phyloP scores from a whole-genome alignment of 257 asterid species.

The Lantana camara region DNA sequence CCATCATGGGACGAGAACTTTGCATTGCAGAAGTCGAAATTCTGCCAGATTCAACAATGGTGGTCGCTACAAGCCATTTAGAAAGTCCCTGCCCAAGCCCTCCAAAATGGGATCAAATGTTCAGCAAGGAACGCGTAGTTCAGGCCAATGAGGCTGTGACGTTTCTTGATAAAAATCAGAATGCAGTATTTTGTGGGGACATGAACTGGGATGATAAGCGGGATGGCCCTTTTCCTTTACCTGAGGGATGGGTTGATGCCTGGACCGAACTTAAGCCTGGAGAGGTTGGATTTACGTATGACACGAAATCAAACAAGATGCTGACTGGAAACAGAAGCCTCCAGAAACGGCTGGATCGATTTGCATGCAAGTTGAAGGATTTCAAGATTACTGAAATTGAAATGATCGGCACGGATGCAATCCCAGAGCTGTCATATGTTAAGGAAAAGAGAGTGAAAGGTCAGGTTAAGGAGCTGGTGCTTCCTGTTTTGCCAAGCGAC shows the following conservation, averaged over 20 bases:
- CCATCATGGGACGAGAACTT: constrained; percentile 84
- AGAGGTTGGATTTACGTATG: constrained; percentile 86
- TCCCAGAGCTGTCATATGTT: constrained; percentile 53
- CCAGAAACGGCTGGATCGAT: constrained; percentile 81
- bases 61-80: constrained; percentile 87
- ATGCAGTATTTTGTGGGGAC: constrained; percentile 89
- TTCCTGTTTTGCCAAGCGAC: constrained; percentile 95
- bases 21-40: constrained; percentile 66
- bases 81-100: constrained; percentile 95
- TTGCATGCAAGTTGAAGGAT: constrained; percentile 68
- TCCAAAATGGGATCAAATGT: constrained; percentile 95
- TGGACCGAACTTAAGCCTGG: constrained; percentile 75
- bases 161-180: constrained; percentile 51
- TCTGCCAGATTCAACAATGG: constrained; percentile 42
- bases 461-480: constrained; percentile 58
- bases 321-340: constrained; percentile 63
- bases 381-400: constrained; percentile 53
- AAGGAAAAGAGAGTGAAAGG: constrained; percentile 78
- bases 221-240: constrained; percentile 82
- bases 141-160: constrained; percentile 85
- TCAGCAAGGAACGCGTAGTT: constrained; percentile 80
- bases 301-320: constrained; percentile 94
- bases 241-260: constrained; percentile 83
- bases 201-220: constrained; percentile 93
- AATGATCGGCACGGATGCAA: constrained; percentile 89